phyloP scores from a whole-genome alignment of 139 green algal genomes.

The Haematococcus sp. region DNA sequence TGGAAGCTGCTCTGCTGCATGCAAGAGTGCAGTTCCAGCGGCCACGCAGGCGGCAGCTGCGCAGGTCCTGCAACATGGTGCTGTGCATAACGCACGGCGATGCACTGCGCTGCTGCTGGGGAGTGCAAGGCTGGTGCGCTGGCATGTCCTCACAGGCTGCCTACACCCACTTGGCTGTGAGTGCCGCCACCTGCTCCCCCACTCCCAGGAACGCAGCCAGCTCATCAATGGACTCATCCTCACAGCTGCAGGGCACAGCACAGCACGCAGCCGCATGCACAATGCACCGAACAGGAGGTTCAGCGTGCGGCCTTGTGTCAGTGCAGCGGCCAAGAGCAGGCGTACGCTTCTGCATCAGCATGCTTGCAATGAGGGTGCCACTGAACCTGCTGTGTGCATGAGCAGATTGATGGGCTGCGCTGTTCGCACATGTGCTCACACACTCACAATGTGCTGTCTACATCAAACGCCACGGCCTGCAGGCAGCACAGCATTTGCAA shows the following conservation, averaged over 20 bases:
- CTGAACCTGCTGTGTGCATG: too few species aligned
- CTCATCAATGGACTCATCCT: conserved; percentile 97
- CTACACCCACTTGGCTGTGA: conserved; percentile 66
- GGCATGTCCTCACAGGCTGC: too few species aligned
- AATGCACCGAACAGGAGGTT: background rate
- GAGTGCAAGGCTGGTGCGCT: too few species aligned
- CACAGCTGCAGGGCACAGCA: conserved; percentile 57
- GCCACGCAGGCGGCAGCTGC: background rate
- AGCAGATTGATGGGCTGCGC: too few species aligned
- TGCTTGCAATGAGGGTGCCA: too few species aligned
- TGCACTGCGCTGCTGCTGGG: too few species aligned
- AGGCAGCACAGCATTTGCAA: background rate
- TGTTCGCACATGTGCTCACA: too few species aligned
- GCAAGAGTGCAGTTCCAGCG: too few species aligned
- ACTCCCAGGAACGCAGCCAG: conserved; percentile 88
- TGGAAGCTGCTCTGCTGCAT: background rate
- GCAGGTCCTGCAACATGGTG: too few species aligned
- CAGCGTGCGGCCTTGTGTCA: background rate
- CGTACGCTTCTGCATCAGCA: too few species aligned
- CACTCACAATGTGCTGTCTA: conserved; percentile 94
- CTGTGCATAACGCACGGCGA: too few species aligned
- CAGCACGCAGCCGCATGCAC: background rate
- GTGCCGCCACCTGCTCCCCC: conserved; percentile 82
- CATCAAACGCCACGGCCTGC: conserved; percentile 75
- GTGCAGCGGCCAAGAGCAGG: too few species aligned